These are phyloP conservation scores for Coprinopsis cinerea DNA, from an alignment of 768 basidiomycete species.

Conservation along the genomic window DNA sequence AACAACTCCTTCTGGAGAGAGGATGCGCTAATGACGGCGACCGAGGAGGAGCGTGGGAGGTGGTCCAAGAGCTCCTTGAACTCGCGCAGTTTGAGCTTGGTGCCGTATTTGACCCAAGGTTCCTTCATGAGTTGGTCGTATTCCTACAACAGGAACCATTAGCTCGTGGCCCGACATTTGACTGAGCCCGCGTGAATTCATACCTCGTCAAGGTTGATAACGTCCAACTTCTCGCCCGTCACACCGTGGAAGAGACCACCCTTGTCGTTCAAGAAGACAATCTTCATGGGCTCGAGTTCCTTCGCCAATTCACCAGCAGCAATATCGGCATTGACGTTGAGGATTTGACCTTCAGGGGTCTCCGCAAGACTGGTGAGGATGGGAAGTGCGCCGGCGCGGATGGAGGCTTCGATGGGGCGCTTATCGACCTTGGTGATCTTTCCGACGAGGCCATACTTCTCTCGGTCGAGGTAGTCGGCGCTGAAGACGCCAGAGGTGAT, in stretches of 20 bases:
- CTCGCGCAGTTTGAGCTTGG: conserved; percentile 97
- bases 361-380: conserved; percentile 95
- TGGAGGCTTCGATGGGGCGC: conserved; percentile 92
- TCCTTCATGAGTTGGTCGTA: conserved; percentile 96
- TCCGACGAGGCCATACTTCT: conserved; percentile 93
- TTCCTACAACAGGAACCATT: conserved; percentile 47
- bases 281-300: conserved; percentile 97
- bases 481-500: conserved; percentile 98
- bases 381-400: conserved; percentile 92
- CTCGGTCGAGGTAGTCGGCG: conserved; percentile 91
- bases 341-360: conserved; percentile 92
- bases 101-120: conserved; percentile 98
- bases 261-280: conserved; percentile 97
- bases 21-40: conserved; percentile 93
- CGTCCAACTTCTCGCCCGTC: conserved; percentile 90
- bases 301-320: conserved; percentile 97
- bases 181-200: too few species aligned
- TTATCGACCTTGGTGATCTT: conserved; percentile 95
- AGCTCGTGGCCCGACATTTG: too few species aligned
- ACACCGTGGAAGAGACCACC: conserved; percentile 97
- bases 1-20: conserved; percentile 97
- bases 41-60: conserved; percentile 95
- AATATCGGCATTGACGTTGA: conserved; percentile 98
- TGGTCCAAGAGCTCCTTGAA: conserved; percentile 99
- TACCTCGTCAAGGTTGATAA: conserved; percentile 97